phyloP scores from a whole-genome alignment of 192 early-diverging fungal species.

The Backusella luteola region DNA sequence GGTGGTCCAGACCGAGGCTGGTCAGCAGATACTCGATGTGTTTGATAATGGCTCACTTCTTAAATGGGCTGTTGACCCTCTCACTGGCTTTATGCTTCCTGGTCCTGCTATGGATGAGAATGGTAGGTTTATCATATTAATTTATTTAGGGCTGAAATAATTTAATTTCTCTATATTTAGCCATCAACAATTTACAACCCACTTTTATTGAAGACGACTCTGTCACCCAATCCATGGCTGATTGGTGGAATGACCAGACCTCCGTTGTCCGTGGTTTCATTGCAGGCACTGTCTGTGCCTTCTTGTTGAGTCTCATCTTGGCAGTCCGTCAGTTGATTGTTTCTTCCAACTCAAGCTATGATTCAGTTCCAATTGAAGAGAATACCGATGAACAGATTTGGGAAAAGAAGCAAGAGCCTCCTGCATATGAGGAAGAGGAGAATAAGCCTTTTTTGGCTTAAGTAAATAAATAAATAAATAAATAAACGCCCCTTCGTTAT shows the following conservation, averaged over 20 bases:
- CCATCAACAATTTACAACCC: background rate
- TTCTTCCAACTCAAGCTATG: constrained; percentile 15
- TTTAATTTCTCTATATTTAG: constrained; percentile 10
- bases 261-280: constrained; percentile 19
- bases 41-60: constrained; percentile 42
- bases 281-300: constrained; percentile 19
- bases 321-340: constrained; percentile 25
- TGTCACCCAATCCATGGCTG: constrained; percentile 9
- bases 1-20: constrained; percentile 50
- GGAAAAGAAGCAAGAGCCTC: constrained; percentile 10
- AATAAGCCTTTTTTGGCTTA: constrained; percentile 22
- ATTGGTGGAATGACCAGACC: constrained; percentile 36
- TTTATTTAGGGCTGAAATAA: background rate
- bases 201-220: background rate
- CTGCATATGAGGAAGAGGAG: constrained; percentile 22
- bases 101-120: background rate
- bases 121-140: background rate
- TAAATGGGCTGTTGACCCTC: constrained; percentile 41
- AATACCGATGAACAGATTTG: background rate
- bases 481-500: background rate
- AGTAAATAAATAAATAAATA: constrained; percentile 2
- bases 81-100: constrained; percentile 32
- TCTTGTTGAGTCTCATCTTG: constrained; percentile 27
- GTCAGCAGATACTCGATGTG: constrained; percentile 57
- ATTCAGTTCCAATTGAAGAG: background rate